Evolutionary conservation across 257 asterid genomes (phyloP), one percentile per base, ranked within the genome.

Genomic region (Avicennia marina): DNA sequence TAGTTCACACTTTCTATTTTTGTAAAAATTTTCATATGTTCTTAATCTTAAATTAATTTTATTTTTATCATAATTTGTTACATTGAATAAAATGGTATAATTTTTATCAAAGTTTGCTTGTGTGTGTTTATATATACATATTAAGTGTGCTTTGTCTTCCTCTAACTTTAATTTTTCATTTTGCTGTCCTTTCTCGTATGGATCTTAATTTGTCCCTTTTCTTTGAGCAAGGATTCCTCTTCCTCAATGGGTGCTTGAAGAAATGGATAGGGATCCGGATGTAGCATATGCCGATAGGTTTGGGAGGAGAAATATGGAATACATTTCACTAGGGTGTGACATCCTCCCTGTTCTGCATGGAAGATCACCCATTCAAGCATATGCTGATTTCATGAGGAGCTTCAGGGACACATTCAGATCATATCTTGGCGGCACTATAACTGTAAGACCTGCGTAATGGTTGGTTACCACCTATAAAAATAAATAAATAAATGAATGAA

Each of bases 231-330:
- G 96, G 96, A 75, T 87, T 64, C 77, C 96, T 57, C 94, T 87
- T 60, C 95, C 96, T 36, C 67, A 8, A 39, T 87, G 96, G 96
- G 96, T 87, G 68, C 80, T 75, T n/a, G 72, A 74, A 62, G 89
- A 77, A 63, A 87, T 87, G 72, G 75, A 81, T 51, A 75, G 67
- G 70, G 77, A 84, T 62, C 83, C 79, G 24, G 81, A 78, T 66
- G 62, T 87, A 64, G 72, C 90, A 65, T 84, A 72, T 74, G 64
- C 81, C 10, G 90, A 87, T 72, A 81, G 77, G 64, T 79, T 71
- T 62, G 94, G 96, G 44, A 73, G 85, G 71, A 85, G 76, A 56
- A 79, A 62, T 61, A 75, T 21, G 70, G 94, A 87, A 78, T 87
- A 84, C 60, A 58, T 84, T 69, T 87, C 96, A 25, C 61, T 87